phyloP scores from a whole-genome alignment of 345 rosid species.

The Dovyalis caffra region DNA sequence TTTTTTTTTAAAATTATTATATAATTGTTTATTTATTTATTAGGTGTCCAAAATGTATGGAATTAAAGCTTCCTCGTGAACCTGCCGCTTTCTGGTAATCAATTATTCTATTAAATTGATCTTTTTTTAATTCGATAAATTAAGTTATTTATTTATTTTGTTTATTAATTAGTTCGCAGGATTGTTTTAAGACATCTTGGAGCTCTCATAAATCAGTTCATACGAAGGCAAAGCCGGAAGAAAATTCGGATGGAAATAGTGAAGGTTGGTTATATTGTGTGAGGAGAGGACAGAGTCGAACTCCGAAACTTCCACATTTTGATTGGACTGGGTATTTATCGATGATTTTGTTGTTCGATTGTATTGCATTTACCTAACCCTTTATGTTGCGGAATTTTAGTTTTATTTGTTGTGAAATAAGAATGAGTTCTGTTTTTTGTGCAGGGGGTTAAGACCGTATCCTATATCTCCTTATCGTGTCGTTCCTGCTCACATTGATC shows the following conservation, averaged over 20 bases:
- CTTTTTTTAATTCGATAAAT: neutral
- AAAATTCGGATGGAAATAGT: conserved; percentile 36
- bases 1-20: neutral
- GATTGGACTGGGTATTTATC: conserved; percentile 89
- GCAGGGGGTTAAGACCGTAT: conserved; percentile 74
- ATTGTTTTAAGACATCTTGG: conserved; percentile 94
- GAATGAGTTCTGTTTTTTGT: conserved; percentile 17
- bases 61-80: conserved; percentile 94
- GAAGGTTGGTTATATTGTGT: conserved; percentile 82
- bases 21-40: neutral
- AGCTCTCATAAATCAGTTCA: conserved; percentile 86
- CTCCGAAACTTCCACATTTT: conserved; percentile 69
- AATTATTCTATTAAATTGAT: conserved; percentile 1
- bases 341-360: neutral
- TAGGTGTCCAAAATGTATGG: conserved; percentile 91
- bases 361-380: neutral
- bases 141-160: neutral
- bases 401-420: conserved; percentile 1
- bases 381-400: neutral
- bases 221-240: conserved; percentile 58
- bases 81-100: conserved; percentile 85
- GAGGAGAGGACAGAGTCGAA: conserved; percentile 68
- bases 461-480: conserved; percentile 61
- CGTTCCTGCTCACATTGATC: conserved; percentile 65
- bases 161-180: conserved; percentile 62